These are phyloP conservation scores for Acer yangbiense DNA, from an alignment of 345 rosid genomes.

Conservation along the genomic window DNA sequence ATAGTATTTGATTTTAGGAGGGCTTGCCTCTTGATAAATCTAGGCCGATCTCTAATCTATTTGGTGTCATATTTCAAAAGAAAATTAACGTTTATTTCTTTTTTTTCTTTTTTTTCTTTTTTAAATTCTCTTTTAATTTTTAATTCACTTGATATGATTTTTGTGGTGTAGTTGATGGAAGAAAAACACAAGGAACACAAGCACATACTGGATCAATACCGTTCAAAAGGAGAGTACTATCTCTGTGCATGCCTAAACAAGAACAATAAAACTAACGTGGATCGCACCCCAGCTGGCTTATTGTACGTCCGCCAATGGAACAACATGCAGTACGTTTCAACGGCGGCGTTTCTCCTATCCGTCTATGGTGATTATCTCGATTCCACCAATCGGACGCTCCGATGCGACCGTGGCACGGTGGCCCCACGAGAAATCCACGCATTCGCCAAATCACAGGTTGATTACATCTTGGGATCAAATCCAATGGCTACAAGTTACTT, in stretches of 20 bases:
- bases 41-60: too few relatives aligned
- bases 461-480: conserved; percentile 61
- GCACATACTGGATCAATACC: conserved; percentile 34
- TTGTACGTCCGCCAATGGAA: conserved; percentile 63
- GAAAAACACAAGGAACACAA: conserved; percentile 29
- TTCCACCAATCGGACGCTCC: conserved; percentile 31
- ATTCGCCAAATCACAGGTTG: conserved; percentile 55
- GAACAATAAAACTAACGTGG: conserved; percentile 43
- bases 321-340: conserved; percentile 67
- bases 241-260: conserved; percentile 56
- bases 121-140: neutral
- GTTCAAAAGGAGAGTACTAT: conserved; percentile 53
- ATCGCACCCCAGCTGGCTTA: conserved; percentile 59
- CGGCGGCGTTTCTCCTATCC: conserved; percentile 51
- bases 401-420: conserved; percentile 28
- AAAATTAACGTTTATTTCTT: too few relatives aligned
- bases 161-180: conserved; percentile 37
- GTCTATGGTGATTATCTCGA: conserved; percentile 51
- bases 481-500: conserved; percentile 64
- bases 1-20: too few relatives aligned
- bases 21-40: too few relatives aligned
- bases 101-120: neutral
- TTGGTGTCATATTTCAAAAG: too few relatives aligned
- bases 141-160: neutral
- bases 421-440: conserved; percentile 34